A percentile compares a stretch with the other conserved stretches of the same genome.
phyloP scores from a whole-genome alignment of 2,329 filamentous ascomycete genomes.

The Xylaria polymorpha region DNA sequence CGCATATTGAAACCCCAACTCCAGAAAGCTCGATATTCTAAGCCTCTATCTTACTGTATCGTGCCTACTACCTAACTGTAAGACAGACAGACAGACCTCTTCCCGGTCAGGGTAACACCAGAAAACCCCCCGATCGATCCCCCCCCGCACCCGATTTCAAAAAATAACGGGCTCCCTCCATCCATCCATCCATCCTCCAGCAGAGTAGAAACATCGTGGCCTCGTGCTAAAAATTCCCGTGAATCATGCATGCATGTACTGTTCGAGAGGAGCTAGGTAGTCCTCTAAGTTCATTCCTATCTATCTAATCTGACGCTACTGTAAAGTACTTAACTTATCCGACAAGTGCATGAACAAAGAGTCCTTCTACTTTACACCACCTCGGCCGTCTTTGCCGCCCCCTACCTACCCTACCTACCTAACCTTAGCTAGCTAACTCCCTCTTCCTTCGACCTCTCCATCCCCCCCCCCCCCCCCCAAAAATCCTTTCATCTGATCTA shows the following conservation, averaged over 20 bases:
- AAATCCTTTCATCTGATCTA: conserved; percentile 32
- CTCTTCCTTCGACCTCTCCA: not conserved
- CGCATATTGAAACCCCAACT: conserved; percentile 11
- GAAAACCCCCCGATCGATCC: not conserved
- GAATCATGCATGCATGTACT: conserved; percentile 16
- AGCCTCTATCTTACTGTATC: not conserved
- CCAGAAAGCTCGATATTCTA: not conserved
- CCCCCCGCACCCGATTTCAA: conserved; percentile 6
- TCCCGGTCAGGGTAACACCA: not conserved
- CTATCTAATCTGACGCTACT: conserved; percentile 23
- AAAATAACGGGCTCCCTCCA: not conserved
- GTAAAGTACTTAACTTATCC: conserved; percentile 22
- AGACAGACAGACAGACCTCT: not conserved
- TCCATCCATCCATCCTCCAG: not conserved
- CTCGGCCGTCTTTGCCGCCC: not conserved
- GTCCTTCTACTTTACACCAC: not conserved
- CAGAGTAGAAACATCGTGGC: not conserved
- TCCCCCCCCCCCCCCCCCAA: not conserved
- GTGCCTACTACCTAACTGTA: not conserved
- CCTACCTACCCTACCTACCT: not conserved
- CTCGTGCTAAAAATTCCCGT: not conserved
- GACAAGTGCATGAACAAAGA: conserved; percentile 2
- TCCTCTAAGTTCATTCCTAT: not conserved
- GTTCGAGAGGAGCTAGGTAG: conserved; percentile 17
- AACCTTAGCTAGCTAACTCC: not conserved